Percentiles rank a stretch among this genome's conserved stretches.
Evolutionary conservation across 2,329 filamentous ascomycete species (phyloP).

Genomic region (Waltergamsia citrina): DNA sequence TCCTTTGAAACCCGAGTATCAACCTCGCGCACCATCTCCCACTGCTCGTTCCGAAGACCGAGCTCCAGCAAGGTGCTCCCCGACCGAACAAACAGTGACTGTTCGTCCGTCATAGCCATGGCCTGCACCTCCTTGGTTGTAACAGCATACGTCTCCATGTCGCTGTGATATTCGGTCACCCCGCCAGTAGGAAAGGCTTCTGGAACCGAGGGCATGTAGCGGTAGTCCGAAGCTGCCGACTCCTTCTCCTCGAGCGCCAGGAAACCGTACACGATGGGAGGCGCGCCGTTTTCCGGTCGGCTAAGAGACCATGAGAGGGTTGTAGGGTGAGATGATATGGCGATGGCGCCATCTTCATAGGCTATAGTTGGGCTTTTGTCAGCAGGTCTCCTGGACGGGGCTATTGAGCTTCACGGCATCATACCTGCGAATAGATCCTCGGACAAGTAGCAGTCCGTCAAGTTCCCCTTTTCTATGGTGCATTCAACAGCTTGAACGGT

Average conservation of each 20-base stretch:
- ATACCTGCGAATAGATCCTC: background rate
- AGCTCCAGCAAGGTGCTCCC: background rate
- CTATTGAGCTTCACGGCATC: background rate
- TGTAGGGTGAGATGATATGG: too few relatives aligned
- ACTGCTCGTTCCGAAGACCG: background rate
- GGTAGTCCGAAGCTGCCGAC: too few relatives aligned
- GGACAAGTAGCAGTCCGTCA: background rate
- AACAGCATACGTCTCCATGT: background rate
- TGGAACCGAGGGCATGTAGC: too few relatives aligned
- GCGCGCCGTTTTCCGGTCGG: too few relatives aligned
- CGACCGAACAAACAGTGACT: background rate
- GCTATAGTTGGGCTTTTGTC: too few relatives aligned
- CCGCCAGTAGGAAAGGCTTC: background rate
- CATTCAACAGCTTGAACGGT: slow-evolving; percentile 3
- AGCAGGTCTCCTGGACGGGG: too few relatives aligned
- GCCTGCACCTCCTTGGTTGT: background rate
- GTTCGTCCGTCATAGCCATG: background rate
- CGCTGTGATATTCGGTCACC: background rate
- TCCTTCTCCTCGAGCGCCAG: too few relatives aligned
- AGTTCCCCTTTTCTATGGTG: background rate
- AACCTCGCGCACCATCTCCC: background rate
- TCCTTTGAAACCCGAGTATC: background rate
- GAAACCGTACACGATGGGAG: too few relatives aligned
- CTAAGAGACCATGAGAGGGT: too few relatives aligned
- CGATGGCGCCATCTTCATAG: too few relatives aligned